A percentile compares a stretch with the other conserved stretches of the same genome.
Conservation (phyloP, 176 grass and related monocot species). For the Avena atlantica region DNA sequence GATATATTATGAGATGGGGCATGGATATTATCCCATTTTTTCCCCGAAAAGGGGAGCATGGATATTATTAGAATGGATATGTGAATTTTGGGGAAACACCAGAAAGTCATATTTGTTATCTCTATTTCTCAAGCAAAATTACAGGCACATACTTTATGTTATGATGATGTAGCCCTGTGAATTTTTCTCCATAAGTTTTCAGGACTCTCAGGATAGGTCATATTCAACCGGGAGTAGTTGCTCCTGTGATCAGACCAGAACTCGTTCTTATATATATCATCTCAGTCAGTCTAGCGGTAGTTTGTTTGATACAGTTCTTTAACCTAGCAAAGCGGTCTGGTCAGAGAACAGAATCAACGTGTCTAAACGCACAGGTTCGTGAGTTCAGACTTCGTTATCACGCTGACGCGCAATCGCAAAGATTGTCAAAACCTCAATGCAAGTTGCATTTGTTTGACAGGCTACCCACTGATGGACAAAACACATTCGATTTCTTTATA, state of each 20-base stretch:
- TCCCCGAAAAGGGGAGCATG: no score
- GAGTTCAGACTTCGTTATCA: neutral
- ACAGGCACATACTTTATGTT: no score
- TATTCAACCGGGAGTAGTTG: neutral
- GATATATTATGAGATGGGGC: no score
- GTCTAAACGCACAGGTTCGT: neutral
- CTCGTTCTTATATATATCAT: neutral
- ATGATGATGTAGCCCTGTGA: no score
- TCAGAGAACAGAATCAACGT: neutral
- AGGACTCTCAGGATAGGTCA: no score
- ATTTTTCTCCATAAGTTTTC: no score
- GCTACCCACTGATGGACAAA: neutral
- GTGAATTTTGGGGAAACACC: no score
- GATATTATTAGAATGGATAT: no score
- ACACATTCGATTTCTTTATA: neutral
- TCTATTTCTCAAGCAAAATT: no score
- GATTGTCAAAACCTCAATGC: neutral
- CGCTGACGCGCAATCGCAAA: neutral
- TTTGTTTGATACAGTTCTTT: neutral
- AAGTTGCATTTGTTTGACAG: slow-evolving; percentile 13
- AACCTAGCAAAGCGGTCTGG: neutral
- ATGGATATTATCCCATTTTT: no score
- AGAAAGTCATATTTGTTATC: no score
- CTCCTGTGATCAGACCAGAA: neutral
- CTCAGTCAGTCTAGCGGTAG: neutral